A percentile compares a stretch with the other conserved stretches of the same genome.
Conservation (phyloP, 179 eudicot species). For the Gypsophila paniculata region DNA sequence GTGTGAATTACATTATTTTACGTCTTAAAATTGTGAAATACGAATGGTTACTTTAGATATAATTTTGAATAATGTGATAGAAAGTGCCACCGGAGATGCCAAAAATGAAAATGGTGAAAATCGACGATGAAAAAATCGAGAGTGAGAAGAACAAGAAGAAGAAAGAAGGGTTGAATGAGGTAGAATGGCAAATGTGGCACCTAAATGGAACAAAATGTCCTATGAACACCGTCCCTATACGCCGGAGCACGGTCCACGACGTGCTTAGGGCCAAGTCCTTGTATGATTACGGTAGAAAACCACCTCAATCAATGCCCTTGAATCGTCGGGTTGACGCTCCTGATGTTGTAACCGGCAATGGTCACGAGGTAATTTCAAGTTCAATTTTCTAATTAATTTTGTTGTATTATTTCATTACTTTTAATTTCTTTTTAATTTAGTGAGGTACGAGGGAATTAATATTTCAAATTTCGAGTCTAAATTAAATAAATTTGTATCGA, state of each 20-base stretch:
- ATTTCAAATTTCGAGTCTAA: not conserved
- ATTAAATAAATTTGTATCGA: too few relatives aligned
- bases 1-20: too few relatives aligned
- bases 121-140: slow-evolving; percentile 27
- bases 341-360: slow-evolving; percentile 80
- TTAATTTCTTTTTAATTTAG: too few relatives aligned
- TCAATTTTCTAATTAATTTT: too few relatives aligned
- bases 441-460: too few relatives aligned
- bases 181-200: slow-evolving; percentile 85
- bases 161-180: slow-evolving; percentile 21
- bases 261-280: slow-evolving; percentile 83
- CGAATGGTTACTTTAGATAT: too few relatives aligned
- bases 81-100: slow-evolving; percentile 64
- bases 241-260: slow-evolving; percentile 68
- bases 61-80: slow-evolving; percentile 30
- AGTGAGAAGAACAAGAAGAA: slow-evolving; percentile 18
- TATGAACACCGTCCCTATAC: slow-evolving; percentile 73
- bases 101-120: slow-evolving; percentile 32
- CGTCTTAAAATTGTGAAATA: too few relatives aligned
- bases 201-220: slow-evolving; percentile 67
- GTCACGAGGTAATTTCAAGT: slow-evolving; percentile 69
- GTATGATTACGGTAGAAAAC: slow-evolving; percentile 78
- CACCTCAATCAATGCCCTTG: slow-evolving; percentile 24
- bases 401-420: too few relatives aligned
- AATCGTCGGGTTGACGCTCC: slow-evolving; percentile 53